Conservation (phyloP, 2,329 filamentous ascomycete genomes). For the Aspergillus caelatus region DNA sequence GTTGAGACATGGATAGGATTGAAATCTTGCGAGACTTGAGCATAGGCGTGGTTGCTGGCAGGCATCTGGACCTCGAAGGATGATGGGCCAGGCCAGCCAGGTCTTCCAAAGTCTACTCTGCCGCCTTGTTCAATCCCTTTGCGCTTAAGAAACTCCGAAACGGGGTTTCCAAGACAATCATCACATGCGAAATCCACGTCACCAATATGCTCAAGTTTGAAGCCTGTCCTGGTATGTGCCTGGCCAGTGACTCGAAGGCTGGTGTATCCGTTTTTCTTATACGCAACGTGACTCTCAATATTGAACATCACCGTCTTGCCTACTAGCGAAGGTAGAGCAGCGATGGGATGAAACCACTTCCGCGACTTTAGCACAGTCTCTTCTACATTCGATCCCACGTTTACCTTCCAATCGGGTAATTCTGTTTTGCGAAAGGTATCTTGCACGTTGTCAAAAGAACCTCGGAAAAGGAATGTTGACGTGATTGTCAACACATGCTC, state of each 20-base stretch:
- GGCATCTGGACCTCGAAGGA: slow-evolving; percentile 78
- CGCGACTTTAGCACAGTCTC: slow-evolving; percentile 16
- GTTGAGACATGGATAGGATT: slow-evolving; percentile 97
- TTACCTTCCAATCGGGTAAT: slow-evolving; percentile 11
- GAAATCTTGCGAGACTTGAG: slow-evolving; percentile 91
- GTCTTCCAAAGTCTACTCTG: slow-evolving; percentile 3
- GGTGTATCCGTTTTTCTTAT: not conserved
- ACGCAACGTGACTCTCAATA: slow-evolving; percentile 12
- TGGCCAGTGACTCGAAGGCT: slow-evolving; percentile 16
- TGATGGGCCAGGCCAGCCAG: slow-evolving; percentile 15
- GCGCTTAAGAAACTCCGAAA: slow-evolving; percentile 21
- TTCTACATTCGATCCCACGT: slow-evolving; percentile 11
- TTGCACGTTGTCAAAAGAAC: not conserved
- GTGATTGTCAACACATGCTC: slow-evolving; percentile 16
- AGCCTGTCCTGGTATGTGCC: slow-evolving; percentile 4
- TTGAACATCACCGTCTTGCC: slow-evolving; percentile 15
- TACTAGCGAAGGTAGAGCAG: slow-evolving; percentile 8
- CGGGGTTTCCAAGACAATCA: slow-evolving; percentile 19
- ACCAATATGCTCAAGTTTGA: slow-evolving; percentile 4
- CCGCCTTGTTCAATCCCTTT: slow-evolving; percentile 8
- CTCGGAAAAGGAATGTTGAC: slow-evolving; percentile 19
- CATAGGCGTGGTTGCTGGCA: slow-evolving; percentile 92
- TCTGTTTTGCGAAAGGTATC: slow-evolving; percentile 11
- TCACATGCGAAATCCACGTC: slow-evolving; percentile 12
- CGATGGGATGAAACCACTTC: slow-evolving; percentile 15